Percentiles rank a stretch among this genome's conserved stretches.
Conservation (phyloP, 2,329 filamentous ascomycete genomes). For the Ilyonectria destructans region DNA sequence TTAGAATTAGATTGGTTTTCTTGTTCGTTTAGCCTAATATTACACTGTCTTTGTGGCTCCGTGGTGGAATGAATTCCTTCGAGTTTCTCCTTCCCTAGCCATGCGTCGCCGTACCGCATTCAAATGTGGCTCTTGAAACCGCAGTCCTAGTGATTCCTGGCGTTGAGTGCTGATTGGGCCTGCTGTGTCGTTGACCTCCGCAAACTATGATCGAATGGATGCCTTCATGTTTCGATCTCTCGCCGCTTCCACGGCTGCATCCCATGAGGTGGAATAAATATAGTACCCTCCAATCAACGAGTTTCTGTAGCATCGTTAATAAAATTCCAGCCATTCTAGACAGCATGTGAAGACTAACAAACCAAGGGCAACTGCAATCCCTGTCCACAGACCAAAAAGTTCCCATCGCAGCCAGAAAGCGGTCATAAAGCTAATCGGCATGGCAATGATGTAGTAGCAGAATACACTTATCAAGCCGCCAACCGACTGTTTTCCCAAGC, state of each 20-base stretch:
- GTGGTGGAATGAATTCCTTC: no score
- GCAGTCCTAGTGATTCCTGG: neutral
- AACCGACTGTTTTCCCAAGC: neutral
- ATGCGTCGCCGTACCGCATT: no score
- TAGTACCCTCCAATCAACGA: neutral
- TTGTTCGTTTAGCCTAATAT: no score
- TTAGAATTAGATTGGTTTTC: no score
- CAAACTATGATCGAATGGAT: neutral
- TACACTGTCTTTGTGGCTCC: no score
- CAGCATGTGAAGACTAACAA: neutral
- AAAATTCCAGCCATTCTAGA: neutral
- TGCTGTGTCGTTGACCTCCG: no score
- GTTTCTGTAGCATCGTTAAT: neutral
- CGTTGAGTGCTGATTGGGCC: no score
- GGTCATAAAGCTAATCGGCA: neutral
- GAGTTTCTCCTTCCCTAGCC: no score
- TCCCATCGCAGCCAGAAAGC: neutral
- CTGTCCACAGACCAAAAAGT: neutral
- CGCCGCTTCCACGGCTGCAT: neutral
- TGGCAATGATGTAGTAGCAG: neutral
- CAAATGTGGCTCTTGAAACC: neutral
- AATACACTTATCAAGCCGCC: neutral
- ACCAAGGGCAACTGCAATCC: neutral
- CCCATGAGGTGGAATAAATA: neutral
- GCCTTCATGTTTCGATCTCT: neutral